Percentiles rank a stretch among this genome's conserved stretches.
Evolutionary conservation across 176 grass and related monocot genomes (phyloP).

Genomic region (Tillandsia leiboldiana): DNA sequence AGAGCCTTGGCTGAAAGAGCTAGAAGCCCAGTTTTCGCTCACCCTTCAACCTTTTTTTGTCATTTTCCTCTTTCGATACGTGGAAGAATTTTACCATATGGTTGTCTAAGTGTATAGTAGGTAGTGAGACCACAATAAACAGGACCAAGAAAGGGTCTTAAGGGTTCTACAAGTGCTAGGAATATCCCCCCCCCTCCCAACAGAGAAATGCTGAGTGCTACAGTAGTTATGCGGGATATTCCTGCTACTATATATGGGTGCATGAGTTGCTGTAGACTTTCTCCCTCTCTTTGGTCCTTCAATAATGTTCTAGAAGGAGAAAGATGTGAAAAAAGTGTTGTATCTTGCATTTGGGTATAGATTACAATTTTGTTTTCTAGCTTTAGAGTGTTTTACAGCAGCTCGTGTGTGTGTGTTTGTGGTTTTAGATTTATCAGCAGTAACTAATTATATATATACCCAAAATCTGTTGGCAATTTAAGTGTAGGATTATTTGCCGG

Average conservation of each 20-base stretch:
- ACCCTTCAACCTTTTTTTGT: neutral
- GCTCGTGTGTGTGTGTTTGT: neutral
- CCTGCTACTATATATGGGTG: no score
- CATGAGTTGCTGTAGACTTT: no score
- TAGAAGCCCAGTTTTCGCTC: slow-evolving; percentile 17
- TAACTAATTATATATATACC: neutral
- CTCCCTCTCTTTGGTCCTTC: no score
- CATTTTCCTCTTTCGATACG: no score
- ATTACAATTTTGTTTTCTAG: neutral
- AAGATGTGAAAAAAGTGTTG: neutral
- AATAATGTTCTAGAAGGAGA: no score
- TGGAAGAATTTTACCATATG: neutral
- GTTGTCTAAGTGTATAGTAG: slow-evolving; percentile 1
- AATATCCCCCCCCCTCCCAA: no score
- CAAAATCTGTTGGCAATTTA: no score
- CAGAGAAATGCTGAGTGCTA: no score
- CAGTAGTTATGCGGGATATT: no score
- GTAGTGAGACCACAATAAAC: neutral
- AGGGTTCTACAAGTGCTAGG: no score
- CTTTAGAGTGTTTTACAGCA: neutral
- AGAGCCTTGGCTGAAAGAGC: slow-evolving; percentile 43
- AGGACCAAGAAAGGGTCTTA: no score
- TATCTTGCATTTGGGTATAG: neutral
- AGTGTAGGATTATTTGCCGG: no score
- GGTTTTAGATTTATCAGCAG: neutral